These are phyloP conservation scores for Hemisphaericaspora subhashii DNA, from an alignment of 1,139 yeast genomes.

Conservation along the genomic window DNA sequence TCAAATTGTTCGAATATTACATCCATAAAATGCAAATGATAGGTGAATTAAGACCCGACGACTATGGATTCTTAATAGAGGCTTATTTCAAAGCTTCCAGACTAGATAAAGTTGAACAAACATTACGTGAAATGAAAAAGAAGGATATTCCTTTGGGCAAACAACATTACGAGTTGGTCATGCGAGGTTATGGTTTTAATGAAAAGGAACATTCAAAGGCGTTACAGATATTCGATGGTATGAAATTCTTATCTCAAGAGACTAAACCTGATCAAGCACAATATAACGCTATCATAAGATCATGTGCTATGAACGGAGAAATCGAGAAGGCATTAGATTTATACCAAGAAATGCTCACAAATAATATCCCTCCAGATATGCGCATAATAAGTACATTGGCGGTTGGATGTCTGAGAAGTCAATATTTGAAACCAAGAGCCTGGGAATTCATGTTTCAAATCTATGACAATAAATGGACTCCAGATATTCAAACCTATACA, in stretches of 20 bases:
- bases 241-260: constrained; percentile 71
- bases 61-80: constrained; percentile 35
- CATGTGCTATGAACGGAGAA: constrained; percentile 61
- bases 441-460: constrained; percentile 81
- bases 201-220: constrained; percentile 60
- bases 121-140: constrained; percentile 49
- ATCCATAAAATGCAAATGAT: too few relatives aligned
- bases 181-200: constrained; percentile 64
- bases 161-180: constrained; percentile 59
- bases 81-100: constrained; percentile 40
- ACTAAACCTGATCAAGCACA: constrained; percentile 68
- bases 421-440: constrained; percentile 51
- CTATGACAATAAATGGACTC: constrained; percentile 49
- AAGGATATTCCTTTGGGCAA: constrained; percentile 54
- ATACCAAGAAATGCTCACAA: constrained; percentile 62
- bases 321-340: constrained; percentile 76
- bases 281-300: constrained; percentile 69
- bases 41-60: constrained; percentile 9
- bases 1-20: too few relatives aligned
- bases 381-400: constrained; percentile 66
- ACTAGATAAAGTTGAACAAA: constrained; percentile 32
- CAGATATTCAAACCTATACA: constrained; percentile 57
- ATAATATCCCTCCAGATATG: constrained; percentile 31
- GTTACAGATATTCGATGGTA: constrained; percentile 71
- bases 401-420: constrained; percentile 61